Base-by-base conservation (phyloP, 2,329 filamentous ascomycete species). In the Penicillium oxalicum region DNA sequence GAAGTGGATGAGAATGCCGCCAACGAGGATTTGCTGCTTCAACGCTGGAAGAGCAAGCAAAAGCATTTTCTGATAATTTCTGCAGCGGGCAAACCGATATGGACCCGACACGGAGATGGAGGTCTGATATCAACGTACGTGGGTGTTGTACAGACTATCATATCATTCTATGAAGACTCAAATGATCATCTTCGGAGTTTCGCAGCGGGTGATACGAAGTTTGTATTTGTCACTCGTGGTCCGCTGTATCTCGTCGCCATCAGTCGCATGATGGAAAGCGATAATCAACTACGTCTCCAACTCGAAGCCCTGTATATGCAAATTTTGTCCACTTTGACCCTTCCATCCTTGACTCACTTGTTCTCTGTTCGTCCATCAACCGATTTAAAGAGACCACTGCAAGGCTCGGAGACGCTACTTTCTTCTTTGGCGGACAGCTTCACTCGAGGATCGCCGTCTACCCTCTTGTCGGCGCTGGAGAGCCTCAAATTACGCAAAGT, bases 61-160 rank as follows among this genome's bases (percentile, higher is more conserved):
- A 98, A 98, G 70, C 93, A 98, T 70, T 98, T 95, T 68, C 82
- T 98, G 70, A 95, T 98, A 61, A 75, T 98, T 1, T 97, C 93
- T 2, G 91, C 90, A 11, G 91, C 94, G 8, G 93, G 93, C 18
- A 98, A 98, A 67, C 94, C 93, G 9, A 94, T 98, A 42, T 98
- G 91, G 77, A 97, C 90, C 62, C 82, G 94, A 42, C 91, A 98
- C 65, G 93, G 94, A 36, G 89, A 96, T 59, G 79, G 95, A 56
- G 83, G 86, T 47, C 75, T 97, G 38, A 89, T 97, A 64, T 95
- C 94, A 60, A 87, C 87, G 44, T 96, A 93, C 60, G 91, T 97
- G 66, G 93, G 93, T 36, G 86, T 98, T 13, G 85, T 96, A 2
- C 93, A 97, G 67, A 98, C 93, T 38, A 91, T 98, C 59, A 95